Base-by-base conservation (phyloP, 768 basidiomycete species). In the Steccherinum ochraceum region DNA sequence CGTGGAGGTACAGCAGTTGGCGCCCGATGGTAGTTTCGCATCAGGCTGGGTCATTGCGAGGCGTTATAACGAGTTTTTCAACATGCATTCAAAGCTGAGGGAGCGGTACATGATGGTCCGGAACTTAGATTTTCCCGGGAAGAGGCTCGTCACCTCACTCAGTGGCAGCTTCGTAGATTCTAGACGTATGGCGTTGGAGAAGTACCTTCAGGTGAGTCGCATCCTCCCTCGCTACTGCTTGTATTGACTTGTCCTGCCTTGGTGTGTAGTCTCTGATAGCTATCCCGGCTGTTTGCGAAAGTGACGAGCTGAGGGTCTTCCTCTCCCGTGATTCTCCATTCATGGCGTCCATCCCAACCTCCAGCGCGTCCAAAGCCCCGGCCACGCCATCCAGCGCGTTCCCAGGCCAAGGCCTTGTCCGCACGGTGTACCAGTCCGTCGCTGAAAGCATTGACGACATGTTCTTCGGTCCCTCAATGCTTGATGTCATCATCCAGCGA, bases 401-500 rank as follows among this genome's bases (percentile, higher is more conserved):
- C 59, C 81, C 84, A 18, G 84, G 86, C 5, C 81, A 81, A 12
- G 83, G 82, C 50, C 75, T 96, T 30, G 89, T 97, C 48, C 84
- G 85, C 49, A 86, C 83, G 20, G 79, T 99, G 51, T 98, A 95
- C 64, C 84, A 86, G 24, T 90, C 92, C 21, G 89, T 99, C 43
- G 81, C 95, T 4, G 89, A 91, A 56, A 93, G 93, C 64, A 85
- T 98, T 60, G 96, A 99, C 65, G 96, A 98, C 66, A 91, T 96
- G 79, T 86, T 95, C 68, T 92, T 95, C 57, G 93, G 91, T 2
- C 94, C 89, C 2, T 93, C 92, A 0, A 93, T 96, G 91, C 69
- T 97, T 41, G 93, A 97, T 63, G 86, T 94, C 42, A 89, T 95
- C 78, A 90, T 95, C 40, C 86, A 91, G 59, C 83, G 93, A 2